Evolutionary conservation across 2,329 filamentous ascomycete genomes (phyloP).

Genomic region (Rhinocladiella mackenziei): DNA sequence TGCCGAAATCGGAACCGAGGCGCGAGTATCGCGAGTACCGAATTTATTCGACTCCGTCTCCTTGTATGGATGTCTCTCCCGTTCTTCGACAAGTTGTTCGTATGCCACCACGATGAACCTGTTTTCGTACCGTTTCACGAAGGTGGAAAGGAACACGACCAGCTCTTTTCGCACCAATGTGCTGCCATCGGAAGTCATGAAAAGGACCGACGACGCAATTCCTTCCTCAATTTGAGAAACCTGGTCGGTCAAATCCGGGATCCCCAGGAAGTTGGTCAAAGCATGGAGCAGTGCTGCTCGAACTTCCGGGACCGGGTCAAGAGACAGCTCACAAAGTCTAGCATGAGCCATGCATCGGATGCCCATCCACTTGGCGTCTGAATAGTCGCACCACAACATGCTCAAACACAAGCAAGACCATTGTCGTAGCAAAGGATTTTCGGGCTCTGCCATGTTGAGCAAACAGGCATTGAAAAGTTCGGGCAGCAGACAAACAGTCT

Average conservation of each 20-base stretch:
- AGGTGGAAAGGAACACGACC: slow-evolving; percentile 87
- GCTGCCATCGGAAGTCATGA: slow-evolving; percentile 91
- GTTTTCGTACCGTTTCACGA: slow-evolving; percentile 82
- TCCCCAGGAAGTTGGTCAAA: slow-evolving; percentile 88
- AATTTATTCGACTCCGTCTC: slow-evolving; percentile 34
- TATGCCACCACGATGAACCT: slow-evolving; percentile 90
- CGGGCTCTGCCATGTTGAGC: slow-evolving; percentile 73
- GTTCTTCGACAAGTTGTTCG: slow-evolving; percentile 83
- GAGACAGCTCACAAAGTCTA: slow-evolving; percentile 72
- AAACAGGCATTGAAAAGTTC: slow-evolving; percentile 73
- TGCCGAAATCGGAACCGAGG: slow-evolving; percentile 61
- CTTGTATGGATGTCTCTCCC: slow-evolving; percentile 57
- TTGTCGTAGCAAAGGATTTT: slow-evolving; percentile 84
- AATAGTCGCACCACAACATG: slow-evolving; percentile 85
- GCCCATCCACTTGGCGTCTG: slow-evolving; percentile 94
- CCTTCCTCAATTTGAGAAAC: slow-evolving; percentile 87
- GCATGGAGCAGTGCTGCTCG: slow-evolving; percentile 90
- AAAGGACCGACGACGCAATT: slow-evolving; percentile 80
- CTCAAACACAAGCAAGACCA: slow-evolving; percentile 96
- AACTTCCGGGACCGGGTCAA: slow-evolving; percentile 87
- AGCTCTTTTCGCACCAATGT: slow-evolving; percentile 91
- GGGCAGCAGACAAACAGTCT: slow-evolving; percentile 83
- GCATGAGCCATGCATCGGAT: slow-evolving; percentile 81
- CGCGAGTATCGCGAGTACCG: slow-evolving; percentile 19
- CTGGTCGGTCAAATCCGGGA: slow-evolving; percentile 86